These are phyloP conservation scores for Colletotrichum falcatum DNA, from an alignment of 2,329 filamentous ascomycete species.

Conservation along the genomic window DNA sequence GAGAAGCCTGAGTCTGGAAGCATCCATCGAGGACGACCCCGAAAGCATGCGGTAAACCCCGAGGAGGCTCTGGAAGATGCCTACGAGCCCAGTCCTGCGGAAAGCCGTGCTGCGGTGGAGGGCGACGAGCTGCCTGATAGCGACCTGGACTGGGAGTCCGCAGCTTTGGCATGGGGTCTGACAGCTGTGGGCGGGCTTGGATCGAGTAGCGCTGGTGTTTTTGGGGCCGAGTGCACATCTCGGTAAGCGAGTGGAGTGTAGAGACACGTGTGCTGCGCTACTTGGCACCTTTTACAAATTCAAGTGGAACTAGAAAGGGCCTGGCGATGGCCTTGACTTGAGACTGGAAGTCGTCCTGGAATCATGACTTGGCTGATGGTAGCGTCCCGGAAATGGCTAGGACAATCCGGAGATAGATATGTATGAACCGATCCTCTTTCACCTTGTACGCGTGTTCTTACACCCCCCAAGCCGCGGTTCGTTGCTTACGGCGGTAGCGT, in stretches of 20 bases:
- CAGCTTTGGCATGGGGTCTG: constrained; percentile 60
- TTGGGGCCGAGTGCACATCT: constrained; percentile 60
- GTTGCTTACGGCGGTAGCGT: not conserved
- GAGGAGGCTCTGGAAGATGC: constrained; percentile 47
- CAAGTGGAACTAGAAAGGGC: not conserved
- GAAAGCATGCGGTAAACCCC: constrained; percentile 45
- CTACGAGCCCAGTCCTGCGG: constrained; percentile 54
- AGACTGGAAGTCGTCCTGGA: constrained; percentile 9
- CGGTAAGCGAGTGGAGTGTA: constrained; percentile 45
- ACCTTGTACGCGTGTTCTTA: not conserved
- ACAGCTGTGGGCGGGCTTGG: constrained; percentile 58
- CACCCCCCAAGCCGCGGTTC: not conserved
- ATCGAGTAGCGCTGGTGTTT: constrained; percentile 58
- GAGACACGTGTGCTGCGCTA: not conserved
- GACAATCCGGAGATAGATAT: constrained; percentile 2
- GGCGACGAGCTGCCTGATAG: constrained; percentile 56
- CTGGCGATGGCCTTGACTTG: constrained; percentile 1
- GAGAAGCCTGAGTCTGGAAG: constrained; percentile 35
- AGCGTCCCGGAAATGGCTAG: constrained; percentile 24
- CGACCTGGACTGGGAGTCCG: constrained; percentile 60
- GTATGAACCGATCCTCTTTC: constrained; percentile 22
- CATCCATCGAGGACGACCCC: constrained; percentile 44
- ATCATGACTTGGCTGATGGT: constrained; percentile 4
- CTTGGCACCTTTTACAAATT: constrained; percentile 5
- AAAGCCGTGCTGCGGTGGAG: constrained; percentile 49